Conservation (phyloP, 2,329 filamentous ascomycete species). For the Alternaria consortialis region DNA sequence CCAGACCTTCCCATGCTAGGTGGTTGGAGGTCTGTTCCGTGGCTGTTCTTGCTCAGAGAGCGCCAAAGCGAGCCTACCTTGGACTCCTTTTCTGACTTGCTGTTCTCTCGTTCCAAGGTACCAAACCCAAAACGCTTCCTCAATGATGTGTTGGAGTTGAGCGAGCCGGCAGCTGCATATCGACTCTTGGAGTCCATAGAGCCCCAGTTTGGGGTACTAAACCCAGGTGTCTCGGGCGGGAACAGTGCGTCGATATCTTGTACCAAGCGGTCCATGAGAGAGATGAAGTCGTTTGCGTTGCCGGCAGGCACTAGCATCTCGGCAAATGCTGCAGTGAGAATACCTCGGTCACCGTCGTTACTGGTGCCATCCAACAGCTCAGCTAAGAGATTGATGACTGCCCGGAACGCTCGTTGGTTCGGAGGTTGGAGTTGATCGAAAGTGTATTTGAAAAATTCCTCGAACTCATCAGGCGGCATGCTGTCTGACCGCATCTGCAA, state of each 20-base stretch:
- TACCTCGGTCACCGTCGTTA: constrained; percentile 89
- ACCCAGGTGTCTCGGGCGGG: constrained; percentile 65
- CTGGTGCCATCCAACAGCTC: constrained; percentile 88
- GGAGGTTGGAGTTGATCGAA: constrained; percentile 65
- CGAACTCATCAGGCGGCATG: constrained; percentile 75
- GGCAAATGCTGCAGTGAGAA: constrained; percentile 86
- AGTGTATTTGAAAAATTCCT: constrained; percentile 64
- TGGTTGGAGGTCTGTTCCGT: constrained; percentile 56
- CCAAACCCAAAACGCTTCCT: constrained; percentile 85
- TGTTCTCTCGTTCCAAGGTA: constrained; percentile 77
- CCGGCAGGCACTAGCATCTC: constrained; percentile 83
- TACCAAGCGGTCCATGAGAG: constrained; percentile 85
- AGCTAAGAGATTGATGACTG: constrained; percentile 83
- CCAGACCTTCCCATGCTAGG: constrained; percentile 73
- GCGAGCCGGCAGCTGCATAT: constrained; percentile 73
- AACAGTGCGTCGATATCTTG: constrained; percentile 92
- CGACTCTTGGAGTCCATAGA: constrained; percentile 67
- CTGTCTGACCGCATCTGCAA: constrained; percentile 73
- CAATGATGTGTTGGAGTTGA: constrained; percentile 88
- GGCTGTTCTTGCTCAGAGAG: constrained; percentile 81
- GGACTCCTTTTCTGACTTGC: constrained; percentile 74
- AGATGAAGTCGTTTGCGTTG: constrained; percentile 83
- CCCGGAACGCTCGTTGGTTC: constrained; percentile 78
- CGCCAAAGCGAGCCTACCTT: constrained; percentile 82
- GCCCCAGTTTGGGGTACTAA: constrained; percentile 62